Conservation (phyloP, 2,329 filamentous ascomycete species). For the Ophiostoma angusticollis region DNA sequence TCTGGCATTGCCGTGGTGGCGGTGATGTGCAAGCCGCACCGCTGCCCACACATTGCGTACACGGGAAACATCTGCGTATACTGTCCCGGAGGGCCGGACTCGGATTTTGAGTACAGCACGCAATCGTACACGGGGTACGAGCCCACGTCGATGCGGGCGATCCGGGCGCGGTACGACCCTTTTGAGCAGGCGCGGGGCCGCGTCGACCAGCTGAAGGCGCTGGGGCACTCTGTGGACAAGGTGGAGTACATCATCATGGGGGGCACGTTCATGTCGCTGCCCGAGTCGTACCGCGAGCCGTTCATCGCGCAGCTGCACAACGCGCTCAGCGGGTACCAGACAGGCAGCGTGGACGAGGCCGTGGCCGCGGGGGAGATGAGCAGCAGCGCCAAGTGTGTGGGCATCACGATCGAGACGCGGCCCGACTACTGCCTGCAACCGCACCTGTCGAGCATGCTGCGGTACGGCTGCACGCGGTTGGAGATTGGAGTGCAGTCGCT, state of each 20-base stretch:
- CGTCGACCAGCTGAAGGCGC: constrained; percentile 89
- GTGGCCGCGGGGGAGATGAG: constrained; percentile 92
- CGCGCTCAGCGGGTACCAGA: constrained; percentile 90
- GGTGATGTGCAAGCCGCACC: constrained; percentile 98
- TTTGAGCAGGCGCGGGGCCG: constrained; percentile 94
- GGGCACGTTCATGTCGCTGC: constrained; percentile 95
- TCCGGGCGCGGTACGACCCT: constrained; percentile 90
- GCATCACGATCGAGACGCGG: constrained; percentile 94
- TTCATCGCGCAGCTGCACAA: constrained; percentile 97
- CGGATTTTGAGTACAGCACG: constrained; percentile 97
- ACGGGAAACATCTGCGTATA: constrained; percentile 99
- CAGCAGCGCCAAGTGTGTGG: constrained; percentile 82
- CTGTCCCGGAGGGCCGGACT: constrained; percentile 92
- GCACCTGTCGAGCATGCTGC: constrained; percentile 90
- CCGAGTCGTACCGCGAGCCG: constrained; percentile 76
- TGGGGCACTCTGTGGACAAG: constrained; percentile 96
- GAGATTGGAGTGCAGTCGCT: constrained; percentile 94
- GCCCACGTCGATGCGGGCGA: constrained; percentile 95
- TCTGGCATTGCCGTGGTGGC: constrained; percentile 88
- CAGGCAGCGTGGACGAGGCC: constrained; percentile 86
- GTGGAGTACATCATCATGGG: constrained; percentile 99
- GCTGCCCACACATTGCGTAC: constrained; percentile 95
- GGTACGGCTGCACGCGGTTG: constrained; percentile 91
- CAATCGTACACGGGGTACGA: constrained; percentile 99
- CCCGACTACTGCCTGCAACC: constrained; percentile 94